A percentile compares a stretch with the other conserved stretches of the same genome.
Evolutionary conservation across 768 basidiomycete genomes (phyloP).

Genomic region (Termitomyces sp.): DNA sequence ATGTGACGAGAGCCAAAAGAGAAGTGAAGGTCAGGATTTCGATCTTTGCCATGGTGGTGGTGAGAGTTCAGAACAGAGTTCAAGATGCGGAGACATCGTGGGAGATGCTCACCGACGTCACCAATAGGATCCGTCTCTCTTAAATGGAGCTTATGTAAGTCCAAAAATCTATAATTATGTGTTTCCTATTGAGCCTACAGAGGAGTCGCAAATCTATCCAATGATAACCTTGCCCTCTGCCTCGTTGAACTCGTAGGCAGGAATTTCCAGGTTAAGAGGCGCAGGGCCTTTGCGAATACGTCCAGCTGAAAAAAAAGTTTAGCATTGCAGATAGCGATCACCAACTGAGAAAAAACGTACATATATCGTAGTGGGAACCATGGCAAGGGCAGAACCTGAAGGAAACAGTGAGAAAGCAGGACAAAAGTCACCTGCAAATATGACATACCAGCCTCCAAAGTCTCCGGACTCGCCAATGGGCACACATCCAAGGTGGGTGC

Average conservation of each 20-base stretch:
- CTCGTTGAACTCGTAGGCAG: constrained; percentile 84
- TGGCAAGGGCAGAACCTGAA: constrained; percentile 95
- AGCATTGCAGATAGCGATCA: constrained; percentile 3
- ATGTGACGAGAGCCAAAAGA: constrained; percentile 27
- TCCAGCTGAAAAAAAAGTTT: constrained; percentile 61
- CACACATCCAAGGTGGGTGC: constrained; percentile 98
- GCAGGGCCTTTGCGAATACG: constrained; percentile 96
- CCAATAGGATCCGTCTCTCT: too few relatives aligned
- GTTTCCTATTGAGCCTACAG: constrained; percentile 3
- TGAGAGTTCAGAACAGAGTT: not conserved
- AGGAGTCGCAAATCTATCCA: constrained; percentile 49
- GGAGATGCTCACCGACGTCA: not conserved
- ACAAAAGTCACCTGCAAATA: not conserved
- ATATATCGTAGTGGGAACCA: constrained; percentile 98
- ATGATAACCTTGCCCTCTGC: constrained; percentile 83
- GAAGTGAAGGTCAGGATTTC: constrained; percentile 33
- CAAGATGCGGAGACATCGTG: constrained; percentile 6
- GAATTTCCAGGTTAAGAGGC: constrained; percentile 95
- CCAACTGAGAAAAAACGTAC: constrained; percentile 38
- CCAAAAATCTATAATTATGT: constrained; percentile 9
- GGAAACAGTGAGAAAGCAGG: not conserved
- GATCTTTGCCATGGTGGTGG: constrained; percentile 26
- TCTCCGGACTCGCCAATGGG: constrained; percentile 98
- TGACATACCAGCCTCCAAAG: constrained; percentile 91
- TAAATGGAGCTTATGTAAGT: constrained; percentile 9